Evolutionary conservation across 73 alveolate species (phyloP), one percentile per base, ranked within the genome.

Genomic region (Paramecium tetraurelia): DNA sequence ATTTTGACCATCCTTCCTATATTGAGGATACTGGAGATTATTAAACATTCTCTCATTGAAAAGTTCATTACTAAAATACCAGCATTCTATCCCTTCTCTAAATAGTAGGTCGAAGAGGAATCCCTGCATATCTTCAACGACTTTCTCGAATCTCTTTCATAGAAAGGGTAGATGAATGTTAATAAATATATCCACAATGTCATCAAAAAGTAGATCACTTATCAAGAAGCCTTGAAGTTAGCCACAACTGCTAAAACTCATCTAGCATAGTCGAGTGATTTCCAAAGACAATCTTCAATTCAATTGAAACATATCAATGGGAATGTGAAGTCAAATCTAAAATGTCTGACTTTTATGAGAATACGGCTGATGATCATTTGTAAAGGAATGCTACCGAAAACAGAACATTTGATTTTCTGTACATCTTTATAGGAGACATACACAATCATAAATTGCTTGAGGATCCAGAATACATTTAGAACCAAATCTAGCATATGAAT

Each of bases 371-470:
- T 35, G 57, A 36, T 72, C 57, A 72, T 21, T 33, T 72, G 10
- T 22, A 36, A 22, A 72, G 46, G 24, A 40, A 38, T 6, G 6
- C 6, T 4, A 29, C 9, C 11, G 59, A 40, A 46, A 80, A 31
- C 16, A 44, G 21, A 27, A 63, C 84, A 27, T 63, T 63, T 46
- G 90, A 80, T 80, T 44, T 80, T 31, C 43, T 80, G 4, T 80
- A 31, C 18, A 80, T 44, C 2, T 80, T 80, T 80, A 44, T 80
- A 48, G 90, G 90, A 6, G 90, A 80, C 18, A 48, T 48, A 10
- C 76, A 80, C 43, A 8, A 80, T 48, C 90, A 80, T 63, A 80
- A 80, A 46, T 20, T 80, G 4, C 12, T 80, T 2, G 90, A 80
- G 21, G 90, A 80, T 48, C 70, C 70, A 21, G 90, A 80, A 20